A percentile compares a stretch with the other conserved stretches of the same genome.
Evolutionary conservation across 2,329 filamentous ascomycete genomes (phyloP).

Genomic region (Celoporthe dispersa): DNA sequence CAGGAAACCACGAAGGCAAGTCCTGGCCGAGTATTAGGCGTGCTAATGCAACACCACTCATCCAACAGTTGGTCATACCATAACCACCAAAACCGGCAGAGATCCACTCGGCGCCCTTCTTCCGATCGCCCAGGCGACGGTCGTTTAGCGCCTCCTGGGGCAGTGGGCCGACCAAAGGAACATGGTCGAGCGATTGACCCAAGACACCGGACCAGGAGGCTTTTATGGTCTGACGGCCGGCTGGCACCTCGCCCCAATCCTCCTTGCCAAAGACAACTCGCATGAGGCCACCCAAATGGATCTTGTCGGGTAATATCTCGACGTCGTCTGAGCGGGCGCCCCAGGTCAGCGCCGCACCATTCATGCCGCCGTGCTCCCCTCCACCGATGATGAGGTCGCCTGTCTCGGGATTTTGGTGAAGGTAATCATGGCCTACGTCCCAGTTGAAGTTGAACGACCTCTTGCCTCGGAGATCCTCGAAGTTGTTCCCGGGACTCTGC

Average conservation of each 20-base stretch:
- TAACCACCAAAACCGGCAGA: slow-evolving; percentile 38
- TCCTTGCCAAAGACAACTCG: no score
- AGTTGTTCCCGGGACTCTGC: slow-evolving; percentile 37
- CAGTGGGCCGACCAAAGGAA: slow-evolving; percentile 36
- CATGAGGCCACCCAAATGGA: background rate
- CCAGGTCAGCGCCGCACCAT: background rate
- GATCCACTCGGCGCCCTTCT: slow-evolving; percentile 36
- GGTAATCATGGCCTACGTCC: slow-evolving; percentile 6
- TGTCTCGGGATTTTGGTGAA: slow-evolving; percentile 16
- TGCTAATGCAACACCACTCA: slow-evolving; percentile 35
- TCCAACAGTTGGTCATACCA: slow-evolving; percentile 38
- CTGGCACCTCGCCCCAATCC: no score
- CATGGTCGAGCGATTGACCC: slow-evolving; percentile 35
- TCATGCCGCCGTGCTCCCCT: slow-evolving; percentile 11
- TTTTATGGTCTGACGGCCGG: background rate
- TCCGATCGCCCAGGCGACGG: slow-evolving; percentile 25
- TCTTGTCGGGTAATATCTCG: background rate
- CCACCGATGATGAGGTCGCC: slow-evolving; percentile 19
- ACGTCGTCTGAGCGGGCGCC: background rate
- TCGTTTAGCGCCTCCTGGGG: slow-evolving; percentile 2
- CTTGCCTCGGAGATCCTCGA: background rate
- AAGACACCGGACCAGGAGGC: slow-evolving; percentile 38
- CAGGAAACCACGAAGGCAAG: no score
- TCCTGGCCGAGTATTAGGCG: no score
- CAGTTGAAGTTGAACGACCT: background rate